These are phyloP conservation scores for Lithocarpus polystachyus DNA, from an alignment of 306 rosid species.

Conservation along the genomic window DNA sequence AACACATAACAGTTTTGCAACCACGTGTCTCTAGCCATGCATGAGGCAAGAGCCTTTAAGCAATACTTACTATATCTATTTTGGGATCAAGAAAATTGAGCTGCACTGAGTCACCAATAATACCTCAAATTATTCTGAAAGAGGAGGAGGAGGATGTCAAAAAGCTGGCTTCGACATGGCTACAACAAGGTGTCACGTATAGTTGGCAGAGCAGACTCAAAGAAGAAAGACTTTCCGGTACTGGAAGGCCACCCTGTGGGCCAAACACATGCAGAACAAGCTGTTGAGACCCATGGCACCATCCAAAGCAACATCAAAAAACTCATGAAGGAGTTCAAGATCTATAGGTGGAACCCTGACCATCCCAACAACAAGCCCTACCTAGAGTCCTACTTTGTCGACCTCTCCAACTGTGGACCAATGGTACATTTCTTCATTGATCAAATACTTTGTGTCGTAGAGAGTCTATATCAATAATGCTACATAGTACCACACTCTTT, in stretches of 20 bases:
- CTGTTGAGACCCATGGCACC: conserved; percentile 16
- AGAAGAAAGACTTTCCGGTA: conserved; percentile 20
- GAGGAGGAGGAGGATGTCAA: conserved; percentile 16
- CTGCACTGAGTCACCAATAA: no score
- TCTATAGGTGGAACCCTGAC: conserved; percentile 42
- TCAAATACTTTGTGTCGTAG: not conserved
- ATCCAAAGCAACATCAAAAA: not conserved
- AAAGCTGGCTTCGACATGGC: conserved; percentile 28
- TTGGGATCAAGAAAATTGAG: not conserved
- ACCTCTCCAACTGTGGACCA: conserved; percentile 36
- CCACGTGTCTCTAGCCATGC: not conserved
- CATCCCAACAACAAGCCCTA: conserved; percentile 29
- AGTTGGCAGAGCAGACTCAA: conserved; percentile 14
- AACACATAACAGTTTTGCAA: not conserved
- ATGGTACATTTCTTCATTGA: conserved; percentile 12
- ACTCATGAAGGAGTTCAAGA: conserved; percentile 30
- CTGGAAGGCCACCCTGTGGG: conserved; percentile 33
- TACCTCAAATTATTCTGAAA: not conserved
- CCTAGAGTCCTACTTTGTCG: conserved; percentile 37
- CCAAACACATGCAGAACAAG: conserved; percentile 28
- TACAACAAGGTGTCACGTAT: conserved; percentile 19
- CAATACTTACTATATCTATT: not conserved
- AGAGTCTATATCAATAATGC: no score
- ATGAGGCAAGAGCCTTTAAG: no score
- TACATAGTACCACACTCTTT: no score